Conservation (phyloP, 108 stramenopile species). For the Fistulifera solaris region DNA sequence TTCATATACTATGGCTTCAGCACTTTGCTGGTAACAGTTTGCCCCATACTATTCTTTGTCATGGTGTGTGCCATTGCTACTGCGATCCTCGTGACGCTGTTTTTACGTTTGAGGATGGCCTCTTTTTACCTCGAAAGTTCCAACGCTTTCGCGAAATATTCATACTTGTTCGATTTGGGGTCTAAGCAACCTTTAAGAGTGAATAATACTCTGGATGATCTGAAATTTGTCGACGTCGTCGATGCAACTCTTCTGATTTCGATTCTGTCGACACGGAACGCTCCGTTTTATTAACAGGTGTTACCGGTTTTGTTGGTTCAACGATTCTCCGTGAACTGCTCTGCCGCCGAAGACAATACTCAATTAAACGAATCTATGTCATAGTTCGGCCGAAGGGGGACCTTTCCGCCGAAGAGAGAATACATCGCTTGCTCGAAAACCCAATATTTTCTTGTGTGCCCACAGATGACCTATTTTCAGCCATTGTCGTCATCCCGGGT, state of each 20-base stretch:
- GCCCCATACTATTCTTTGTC: neutral
- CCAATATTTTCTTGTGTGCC: conserved; percentile 58
- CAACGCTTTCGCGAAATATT: conserved; percentile 39
- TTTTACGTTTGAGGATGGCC: conserved; percentile 28
- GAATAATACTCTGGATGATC: too few species aligned
- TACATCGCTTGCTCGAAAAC: conserved; percentile 30
- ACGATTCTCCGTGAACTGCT: conserved; percentile 65
- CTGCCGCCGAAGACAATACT: conserved; percentile 34
- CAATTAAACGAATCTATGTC: conserved; percentile 35
- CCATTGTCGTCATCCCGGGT: conserved; percentile 42
- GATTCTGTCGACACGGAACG: neutral
- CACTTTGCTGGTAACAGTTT: too few species aligned
- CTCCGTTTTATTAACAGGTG: conserved; percentile 62
- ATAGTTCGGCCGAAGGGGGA: conserved; percentile 52
- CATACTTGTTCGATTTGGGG: neutral
- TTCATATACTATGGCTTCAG: too few species aligned
- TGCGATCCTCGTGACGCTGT: conserved; percentile 8
- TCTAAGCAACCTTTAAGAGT: neutral
- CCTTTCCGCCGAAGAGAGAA: conserved; percentile 36
- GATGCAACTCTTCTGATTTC: neutral
- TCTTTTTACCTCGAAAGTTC: conserved; percentile 38
- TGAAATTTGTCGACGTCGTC: too few species aligned
- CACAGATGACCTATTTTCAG: conserved; percentile 27
- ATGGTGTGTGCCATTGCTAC: neutral
- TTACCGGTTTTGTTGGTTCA: conserved; percentile 81